Percentiles rank a stretch among this genome's conserved stretches.
phyloP scores from a whole-genome alignment of 371 early-diverging fungal genomes.

The Actinomortierella wolfii region DNA sequence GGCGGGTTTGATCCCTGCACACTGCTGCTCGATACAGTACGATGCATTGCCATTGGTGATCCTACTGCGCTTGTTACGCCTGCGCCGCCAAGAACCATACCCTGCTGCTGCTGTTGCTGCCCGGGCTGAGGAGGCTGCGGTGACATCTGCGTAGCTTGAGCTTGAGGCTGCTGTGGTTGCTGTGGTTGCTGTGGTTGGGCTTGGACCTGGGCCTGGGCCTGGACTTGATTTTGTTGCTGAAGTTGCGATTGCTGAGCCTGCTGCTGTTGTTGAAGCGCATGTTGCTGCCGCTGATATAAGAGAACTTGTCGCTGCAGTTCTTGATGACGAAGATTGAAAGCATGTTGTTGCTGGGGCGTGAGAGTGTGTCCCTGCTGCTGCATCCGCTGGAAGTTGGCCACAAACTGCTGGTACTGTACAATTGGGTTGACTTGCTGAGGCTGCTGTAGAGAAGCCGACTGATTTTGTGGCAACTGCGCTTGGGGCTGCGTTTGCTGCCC shows the following conservation, averaged over 20 bases:
- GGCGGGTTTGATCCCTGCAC: constrained; percentile 9
- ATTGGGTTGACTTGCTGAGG: constrained; percentile 43
- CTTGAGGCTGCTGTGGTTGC: too few relatives aligned
- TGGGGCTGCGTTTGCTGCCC: constrained; percentile 45
- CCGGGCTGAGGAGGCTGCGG: too few relatives aligned
- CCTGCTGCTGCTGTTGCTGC: too few relatives aligned
- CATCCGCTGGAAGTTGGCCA: constrained; percentile 12
- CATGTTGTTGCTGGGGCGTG: constrained; percentile 12
- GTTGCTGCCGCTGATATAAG: constrained; percentile 7
- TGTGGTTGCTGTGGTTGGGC: too few relatives aligned
- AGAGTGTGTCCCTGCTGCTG: constrained; percentile 21
- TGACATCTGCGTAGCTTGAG: too few relatives aligned
- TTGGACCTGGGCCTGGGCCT: constrained; percentile 9
- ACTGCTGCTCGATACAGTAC: constrained; percentile 21
- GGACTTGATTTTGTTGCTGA: constrained; percentile 34
- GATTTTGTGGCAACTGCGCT: constrained; percentile 1
- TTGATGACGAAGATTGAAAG: constrained; percentile 12
- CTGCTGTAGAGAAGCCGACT: neutral
- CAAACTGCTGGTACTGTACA: constrained; percentile 50
- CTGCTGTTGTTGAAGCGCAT: constrained; percentile 22
- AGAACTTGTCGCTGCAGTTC: constrained; percentile 15
- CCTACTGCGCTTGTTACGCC: constrained; percentile 15
- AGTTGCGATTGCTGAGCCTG: constrained; percentile 23
- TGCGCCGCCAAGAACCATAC: too few relatives aligned
- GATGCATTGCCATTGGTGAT: constrained; percentile 32